Percentiles rank a stretch among this genome's conserved stretches.
phyloP scores from a whole-genome alignment of 2,329 filamentous ascomycete species.

The Aschersonia sp. region DNA sequence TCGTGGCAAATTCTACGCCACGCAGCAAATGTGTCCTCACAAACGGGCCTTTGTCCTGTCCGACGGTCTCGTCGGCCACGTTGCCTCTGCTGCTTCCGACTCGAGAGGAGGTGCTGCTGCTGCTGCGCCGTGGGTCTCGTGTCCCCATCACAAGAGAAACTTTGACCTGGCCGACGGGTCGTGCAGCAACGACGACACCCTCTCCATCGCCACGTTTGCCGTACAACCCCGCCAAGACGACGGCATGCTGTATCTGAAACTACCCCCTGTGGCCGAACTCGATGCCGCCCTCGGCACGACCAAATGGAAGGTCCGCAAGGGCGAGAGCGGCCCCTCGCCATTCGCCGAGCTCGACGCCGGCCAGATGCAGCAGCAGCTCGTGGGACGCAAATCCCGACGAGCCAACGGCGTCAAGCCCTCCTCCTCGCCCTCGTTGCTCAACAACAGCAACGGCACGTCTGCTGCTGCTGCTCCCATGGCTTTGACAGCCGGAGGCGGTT shows the following conservation, averaged over 20 bases:
- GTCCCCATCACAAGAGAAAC: slow-evolving; percentile 82
- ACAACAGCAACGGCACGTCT: not conserved
- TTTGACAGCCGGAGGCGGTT: slow-evolving; percentile 6
- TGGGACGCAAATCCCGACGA: slow-evolving; percentile 16
- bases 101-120: slow-evolving; percentile 3
- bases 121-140: slow-evolving; percentile 60
- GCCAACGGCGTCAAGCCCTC: slow-evolving; percentile 19
- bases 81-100: slow-evolving; percentile 14
- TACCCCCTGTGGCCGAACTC: slow-evolving; percentile 69
- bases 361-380: slow-evolving; percentile 13
- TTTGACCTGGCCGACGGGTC: slow-evolving; percentile 60
- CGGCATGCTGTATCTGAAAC: slow-evolving; percentile 64
- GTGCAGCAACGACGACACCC: slow-evolving; percentile 58
- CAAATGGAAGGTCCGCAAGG: slow-evolving; percentile 65
- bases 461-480: slow-evolving; percentile 18
- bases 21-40: slow-evolving; percentile 91
- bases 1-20: slow-evolving; percentile 65
- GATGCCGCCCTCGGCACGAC: slow-evolving; percentile 65
- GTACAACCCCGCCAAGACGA: slow-evolving; percentile 54
- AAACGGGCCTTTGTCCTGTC: slow-evolving; percentile 82
- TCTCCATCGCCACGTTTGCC: slow-evolving; percentile 73
- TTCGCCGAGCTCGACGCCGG: slow-evolving; percentile 30
- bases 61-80: slow-evolving; percentile 69
- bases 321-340: slow-evolving; percentile 33
- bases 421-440: not conserved